These are phyloP conservation scores for Elsinoe ampelina DNA, from an alignment of 2,329 filamentous ascomycete genomes.

Conservation along the genomic window DNA sequence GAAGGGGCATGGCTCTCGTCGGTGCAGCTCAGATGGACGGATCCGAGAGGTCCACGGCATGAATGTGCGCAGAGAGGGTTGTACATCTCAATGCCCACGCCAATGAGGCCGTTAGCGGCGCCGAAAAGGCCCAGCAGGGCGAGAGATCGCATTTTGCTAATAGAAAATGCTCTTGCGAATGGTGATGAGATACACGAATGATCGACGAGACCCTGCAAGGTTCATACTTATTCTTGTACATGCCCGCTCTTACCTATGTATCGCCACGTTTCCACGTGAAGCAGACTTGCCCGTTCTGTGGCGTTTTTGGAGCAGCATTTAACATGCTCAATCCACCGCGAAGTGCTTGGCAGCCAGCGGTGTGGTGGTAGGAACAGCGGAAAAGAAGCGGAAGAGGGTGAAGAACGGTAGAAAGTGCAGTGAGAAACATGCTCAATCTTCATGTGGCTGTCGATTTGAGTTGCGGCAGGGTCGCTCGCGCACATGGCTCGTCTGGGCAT, in stretches of 20 bases:
- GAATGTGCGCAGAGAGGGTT: slow-evolving; percentile 20
- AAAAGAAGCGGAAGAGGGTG: not conserved
- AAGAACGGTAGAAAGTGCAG: not conserved
- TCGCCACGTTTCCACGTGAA: not conserved
- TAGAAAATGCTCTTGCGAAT: not conserved
- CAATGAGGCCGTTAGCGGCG: slow-evolving; percentile 18
- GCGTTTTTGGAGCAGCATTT: not conserved
- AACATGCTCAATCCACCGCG: slow-evolving; percentile 8
- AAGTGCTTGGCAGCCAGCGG: slow-evolving; percentile 6
- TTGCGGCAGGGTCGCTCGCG: slow-evolving; percentile 7
- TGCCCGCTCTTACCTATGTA: not conserved
- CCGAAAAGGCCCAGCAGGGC: not conserved
- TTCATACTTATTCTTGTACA: not conserved
- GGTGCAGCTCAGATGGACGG: slow-evolving; percentile 13
- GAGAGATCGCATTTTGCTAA: not conserved
- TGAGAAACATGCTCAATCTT: slow-evolving; percentile 5
- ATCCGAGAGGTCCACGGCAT: slow-evolving; percentile 18
- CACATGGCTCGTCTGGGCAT: slow-evolving; percentile 2
- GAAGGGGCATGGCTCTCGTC: slow-evolving; percentile 2
- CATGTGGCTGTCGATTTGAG: slow-evolving; percentile 1
- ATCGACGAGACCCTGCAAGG: not conserved
- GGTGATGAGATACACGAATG: not conserved
- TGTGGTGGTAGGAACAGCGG: not conserved
- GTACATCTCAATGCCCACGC: slow-evolving; percentile 21
- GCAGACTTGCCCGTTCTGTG: not conserved